Base-by-base conservation (phyloP, 306 rosid genomes). In the Argentina anserina region DNA sequence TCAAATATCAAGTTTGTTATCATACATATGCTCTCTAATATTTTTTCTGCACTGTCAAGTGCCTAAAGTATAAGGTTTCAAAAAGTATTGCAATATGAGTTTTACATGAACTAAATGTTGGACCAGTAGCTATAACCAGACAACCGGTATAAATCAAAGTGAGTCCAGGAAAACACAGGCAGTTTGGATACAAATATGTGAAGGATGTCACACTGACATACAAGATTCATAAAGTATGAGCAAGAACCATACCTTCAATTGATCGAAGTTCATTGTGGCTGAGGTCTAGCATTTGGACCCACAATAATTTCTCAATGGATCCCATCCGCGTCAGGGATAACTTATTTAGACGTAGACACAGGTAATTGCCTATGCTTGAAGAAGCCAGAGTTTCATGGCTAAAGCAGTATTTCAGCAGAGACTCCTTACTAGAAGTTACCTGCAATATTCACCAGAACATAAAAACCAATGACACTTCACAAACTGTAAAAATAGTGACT, bases 271-370 rank as follows among this genome's bases (percentile, higher is more conserved):
- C 86, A 15, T 94, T 94, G 87, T 88, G 85, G 84, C 93, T 88
- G 77, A 91, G 95, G 80, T 94, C 97, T 49, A 94, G 89, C 85
- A 89, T 80, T 84, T 83, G 96, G 67, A 94, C 92, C 99, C 97
- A 91, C 73, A 88, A 67, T 56, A 88, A 81, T 79, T 78, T 86
- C 75, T 87, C 83, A 67, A 83, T 7, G 36, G 89, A 88, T 2
- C 96, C 96, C 42, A 94, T 70, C 83, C 95, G 84, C 11, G 95
- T 86, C 67, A 91, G 58, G 14, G 96, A 94, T 80, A 94, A 69
- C 73, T 85, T 87, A 80, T 84, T 90, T 71, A 94, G 69, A 59
- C 86, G 85, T 66, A 91, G 74, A 76, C 88, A 90, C 58, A 83
- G 71, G 82, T 70, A 67, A 72, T 75, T 80, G 61, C 76, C 79